Evolutionary conservation across 139 green algal species (phyloP), one percentile per base, ranked within the genome.

Genomic region (Eudorina sp.): DNA sequence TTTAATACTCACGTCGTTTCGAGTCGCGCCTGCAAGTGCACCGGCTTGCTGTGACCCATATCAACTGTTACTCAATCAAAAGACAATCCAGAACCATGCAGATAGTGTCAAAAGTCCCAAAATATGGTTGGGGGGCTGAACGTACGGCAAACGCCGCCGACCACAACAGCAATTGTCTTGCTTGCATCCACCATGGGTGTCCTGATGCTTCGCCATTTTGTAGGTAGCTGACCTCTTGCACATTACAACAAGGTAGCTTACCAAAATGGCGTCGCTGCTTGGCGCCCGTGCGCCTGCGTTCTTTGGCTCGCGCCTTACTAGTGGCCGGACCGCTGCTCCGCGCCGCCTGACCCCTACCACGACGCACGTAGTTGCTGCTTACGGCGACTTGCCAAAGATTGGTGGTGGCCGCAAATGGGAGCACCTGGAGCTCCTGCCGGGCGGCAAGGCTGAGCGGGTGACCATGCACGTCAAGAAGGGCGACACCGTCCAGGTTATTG

Each of bases 341-440:
- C 82, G 82, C 23, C 82, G 82, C 64, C 23, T 79, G 46, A 38
- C 64, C 36, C 27, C n/a, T 58, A 77, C 82, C 48, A 69, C 79
- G 4, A 70, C 64, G 4, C 82, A 88, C 34, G 66, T 88, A 38
- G 83, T 88, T 40, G 83, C 83, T 60, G 78, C 82, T 19, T 94
- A 92, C 72, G 90, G 90, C 53, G 80, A 89, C 89, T 64, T 85
- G 0, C 85, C 84, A 11, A 93, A 94, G 60, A 62, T 94, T 62
- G 96, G 97, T 25, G 96, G 96, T 19, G 96, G 96, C 82, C 97
- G 97, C 78, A 94, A 96, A 85, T 99, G 97, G 97, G 95, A 98
- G 94, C 92, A 96, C 76, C 89, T 92, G 8, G 64, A 95, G 53
- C 48, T 96, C 7, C 97, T 93, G 46, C 85, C 93, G 3, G 98